phyloP scores from a whole-genome alignment of 805 yeast genomes.

The Wickerhamomyces bovis region DNA sequence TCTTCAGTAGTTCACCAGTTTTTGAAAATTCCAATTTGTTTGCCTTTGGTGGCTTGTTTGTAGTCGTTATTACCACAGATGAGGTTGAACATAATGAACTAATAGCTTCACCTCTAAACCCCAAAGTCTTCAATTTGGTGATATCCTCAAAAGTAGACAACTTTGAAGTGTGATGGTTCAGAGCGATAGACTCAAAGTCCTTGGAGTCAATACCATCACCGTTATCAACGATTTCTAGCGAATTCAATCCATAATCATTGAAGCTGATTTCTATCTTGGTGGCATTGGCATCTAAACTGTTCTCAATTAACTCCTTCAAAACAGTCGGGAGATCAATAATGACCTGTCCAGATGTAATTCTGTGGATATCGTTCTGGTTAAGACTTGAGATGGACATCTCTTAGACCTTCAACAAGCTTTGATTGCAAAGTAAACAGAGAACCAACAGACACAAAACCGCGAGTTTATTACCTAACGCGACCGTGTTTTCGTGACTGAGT shows the following conservation, averaged over 20 bases:
- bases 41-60: constrained; percentile 51
- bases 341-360: constrained; percentile 90
- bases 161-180: constrained; percentile 67
- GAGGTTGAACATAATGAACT: constrained; percentile 60
- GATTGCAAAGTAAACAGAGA: neutral
- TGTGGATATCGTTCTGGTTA: constrained; percentile 47
- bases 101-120: constrained; percentile 80
- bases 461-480: neutral
- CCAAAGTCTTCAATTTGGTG: constrained; percentile 45
- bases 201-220: constrained; percentile 55
- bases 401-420: neutral
- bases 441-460: neutral
- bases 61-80: constrained; percentile 43
- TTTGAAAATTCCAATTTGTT: constrained; percentile 45
- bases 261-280: constrained; percentile 62
- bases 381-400: constrained; percentile 5
- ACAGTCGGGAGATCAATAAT: constrained; percentile 72
- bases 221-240: constrained; percentile 62
- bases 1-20: constrained; percentile 44
- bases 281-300: constrained; percentile 76
- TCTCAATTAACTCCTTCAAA: constrained; percentile 82
- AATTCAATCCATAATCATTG: constrained; percentile 65
- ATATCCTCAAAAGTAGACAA: constrained; percentile 51
- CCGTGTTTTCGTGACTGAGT: neutral
- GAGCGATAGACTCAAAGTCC: constrained; percentile 50